These are phyloP conservation scores for Pugionium dolabratum DNA, from an alignment of 345 rosid species.

Conservation along the genomic window DNA sequence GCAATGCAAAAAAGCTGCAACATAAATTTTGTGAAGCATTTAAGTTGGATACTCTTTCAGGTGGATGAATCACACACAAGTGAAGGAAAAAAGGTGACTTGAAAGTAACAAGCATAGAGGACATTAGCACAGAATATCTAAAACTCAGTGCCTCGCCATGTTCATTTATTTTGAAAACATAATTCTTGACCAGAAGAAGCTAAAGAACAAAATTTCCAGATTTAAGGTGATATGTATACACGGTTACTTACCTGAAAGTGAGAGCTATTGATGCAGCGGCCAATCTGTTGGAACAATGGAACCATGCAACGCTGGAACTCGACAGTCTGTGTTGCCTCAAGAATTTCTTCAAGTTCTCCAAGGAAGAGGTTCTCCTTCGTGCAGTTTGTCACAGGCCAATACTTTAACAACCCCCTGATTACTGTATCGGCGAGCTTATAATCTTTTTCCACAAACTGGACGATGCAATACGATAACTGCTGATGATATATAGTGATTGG, in stretches of 20 bases:
- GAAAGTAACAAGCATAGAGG: constrained; percentile 21
- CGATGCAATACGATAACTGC: constrained; percentile 86
- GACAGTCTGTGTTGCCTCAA: constrained; percentile 74
- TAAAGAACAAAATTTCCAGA: neutral
- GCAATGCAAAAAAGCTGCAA: neutral
- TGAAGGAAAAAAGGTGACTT: neutral
- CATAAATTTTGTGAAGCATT: constrained; percentile 5
- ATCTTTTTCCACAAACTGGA: constrained; percentile 67
- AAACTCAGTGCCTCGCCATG: constrained; percentile 3
- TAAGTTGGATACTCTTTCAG: constrained; percentile 13
- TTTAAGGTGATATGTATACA: neutral
- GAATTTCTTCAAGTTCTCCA: constrained; percentile 39
- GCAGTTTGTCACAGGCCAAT: constrained; percentile 90
- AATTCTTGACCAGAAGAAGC: neutral
- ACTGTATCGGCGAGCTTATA: constrained; percentile 69
- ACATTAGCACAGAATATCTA: neutral
- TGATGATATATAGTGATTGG: constrained; percentile 69
- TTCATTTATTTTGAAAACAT: neutral
- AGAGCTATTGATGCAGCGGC: constrained; percentile 80
- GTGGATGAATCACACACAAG: constrained; percentile 11
- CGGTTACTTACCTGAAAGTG: constrained; percentile 74
- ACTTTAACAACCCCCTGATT: constrained; percentile 83
- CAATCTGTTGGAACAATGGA: constrained; percentile 80
- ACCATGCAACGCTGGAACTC: constrained; percentile 92
- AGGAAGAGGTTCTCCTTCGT: constrained; percentile 92